A percentile compares a stretch with the other conserved stretches of the same genome.
Evolutionary conservation across 306 rosid species (phyloP).

Genomic region (Senna tora): DNA sequence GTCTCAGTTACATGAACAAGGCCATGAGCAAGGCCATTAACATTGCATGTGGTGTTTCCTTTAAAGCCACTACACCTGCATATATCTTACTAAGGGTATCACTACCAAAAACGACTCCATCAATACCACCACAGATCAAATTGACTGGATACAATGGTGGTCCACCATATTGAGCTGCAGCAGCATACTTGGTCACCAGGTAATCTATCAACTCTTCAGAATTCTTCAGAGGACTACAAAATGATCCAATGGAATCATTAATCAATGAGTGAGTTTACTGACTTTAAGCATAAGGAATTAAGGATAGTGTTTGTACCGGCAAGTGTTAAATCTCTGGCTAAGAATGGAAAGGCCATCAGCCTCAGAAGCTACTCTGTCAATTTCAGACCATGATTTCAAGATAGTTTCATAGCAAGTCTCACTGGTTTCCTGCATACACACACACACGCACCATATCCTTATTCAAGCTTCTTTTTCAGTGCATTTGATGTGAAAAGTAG

Average conservation of each 20-base stretch:
- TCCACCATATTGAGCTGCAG: constrained; percentile 62
- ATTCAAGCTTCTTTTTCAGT: not conserved
- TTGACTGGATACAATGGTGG: constrained; percentile 67
- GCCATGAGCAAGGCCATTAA: constrained; percentile 39
- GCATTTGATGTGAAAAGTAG: not conserved
- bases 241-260: not conserved
- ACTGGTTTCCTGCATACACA: constrained; percentile 57
- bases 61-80: constrained; percentile 59
- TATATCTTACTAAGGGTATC: constrained; percentile 53
- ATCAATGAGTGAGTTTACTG: not conserved
- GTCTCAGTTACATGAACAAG: constrained; percentile 47
- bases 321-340: constrained; percentile 44
- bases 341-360: constrained; percentile 57
- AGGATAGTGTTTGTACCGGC: not conserved
- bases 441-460: constrained; percentile 26
- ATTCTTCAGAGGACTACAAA: constrained; percentile 47
- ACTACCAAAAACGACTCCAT: constrained; percentile 42
- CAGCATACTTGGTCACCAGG: constrained; percentile 16
- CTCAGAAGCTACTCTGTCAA: constrained; percentile 50
- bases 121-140: constrained; percentile 62
- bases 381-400: constrained; percentile 60
- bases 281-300: not conserved
- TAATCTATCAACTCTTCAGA: constrained; percentile 45
- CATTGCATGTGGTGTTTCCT: constrained; percentile 54
- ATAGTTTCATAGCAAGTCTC: constrained; percentile 68